Evolutionary conservation across 306 rosid genomes (phyloP).

Genomic region (Calophaca sinica): DNA sequence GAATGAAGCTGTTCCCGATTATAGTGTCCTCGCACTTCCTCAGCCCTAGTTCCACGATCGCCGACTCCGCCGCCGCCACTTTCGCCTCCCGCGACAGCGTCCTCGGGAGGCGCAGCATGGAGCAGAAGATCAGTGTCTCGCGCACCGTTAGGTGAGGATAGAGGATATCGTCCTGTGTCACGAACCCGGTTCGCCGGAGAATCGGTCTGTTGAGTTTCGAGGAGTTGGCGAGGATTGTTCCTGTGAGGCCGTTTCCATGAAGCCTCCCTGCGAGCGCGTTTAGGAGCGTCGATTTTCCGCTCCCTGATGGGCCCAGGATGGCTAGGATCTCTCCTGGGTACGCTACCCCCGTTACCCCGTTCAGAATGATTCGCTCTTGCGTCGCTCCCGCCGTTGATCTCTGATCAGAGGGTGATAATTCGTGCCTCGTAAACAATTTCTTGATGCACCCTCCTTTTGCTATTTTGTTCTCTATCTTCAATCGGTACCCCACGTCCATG

Average conservation of each 20-base stretch:
- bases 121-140: slow-evolving; percentile 80
- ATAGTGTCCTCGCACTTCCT: slow-evolving; percentile 77
- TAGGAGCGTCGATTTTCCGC: slow-evolving; percentile 88
- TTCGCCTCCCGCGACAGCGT: slow-evolving; percentile 48
- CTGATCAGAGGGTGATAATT: slow-evolving; percentile 36
- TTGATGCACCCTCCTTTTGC: slow-evolving; percentile 45
- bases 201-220: slow-evolving; percentile 52
- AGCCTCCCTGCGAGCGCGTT: slow-evolving; percentile 77
- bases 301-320: slow-evolving; percentile 87
- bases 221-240: slow-evolving; percentile 73
- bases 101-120: slow-evolving; percentile 78
- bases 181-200: slow-evolving; percentile 78
- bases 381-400: slow-evolving; percentile 23
- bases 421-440: slow-evolving; percentile 29
- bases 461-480: slow-evolving; percentile 56
- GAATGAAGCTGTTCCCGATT: slow-evolving; percentile 76
- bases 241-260: slow-evolving; percentile 62
- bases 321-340: slow-evolving; percentile 85
- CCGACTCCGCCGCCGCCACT: slow-evolving; percentile 65
- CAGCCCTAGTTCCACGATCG: slow-evolving; percentile 68
- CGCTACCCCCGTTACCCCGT: slow-evolving; percentile 77
- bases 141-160: slow-evolving; percentile 85
- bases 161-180: slow-evolving; percentile 80
- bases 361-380: slow-evolving; percentile 65
- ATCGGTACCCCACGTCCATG: slow-evolving; percentile 69